Base-by-base conservation (phyloP, 352 stramenopile species). In the Elongisporangium undulatum region DNA sequence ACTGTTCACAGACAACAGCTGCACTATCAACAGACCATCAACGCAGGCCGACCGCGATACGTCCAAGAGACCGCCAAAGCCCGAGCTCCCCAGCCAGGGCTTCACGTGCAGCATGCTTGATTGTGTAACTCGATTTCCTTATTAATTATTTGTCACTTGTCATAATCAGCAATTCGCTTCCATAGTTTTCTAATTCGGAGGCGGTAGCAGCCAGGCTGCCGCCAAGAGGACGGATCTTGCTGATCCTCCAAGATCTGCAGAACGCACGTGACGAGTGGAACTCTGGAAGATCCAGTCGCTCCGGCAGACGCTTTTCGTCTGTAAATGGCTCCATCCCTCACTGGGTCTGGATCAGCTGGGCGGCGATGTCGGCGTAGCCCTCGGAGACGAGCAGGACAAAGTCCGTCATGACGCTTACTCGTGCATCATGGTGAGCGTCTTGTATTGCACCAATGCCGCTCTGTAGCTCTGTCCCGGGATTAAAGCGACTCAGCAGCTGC, bases 1-100 rank as follows among this genome's bases (percentile, higher is more conserved):
- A 83, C 70, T 10, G 49, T 85, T 1, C 68, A 76, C 15, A 67
- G 63, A 5, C 77, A 87, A 16, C 72, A 78, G 34, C 56, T 73
- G 38, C 66, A 66, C 24, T 83, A 82, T 56, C 63, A 72, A 0
- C 53, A 77, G 12, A 64, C 53, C 2, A 64, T 85, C 5, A 66
- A 87, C 9, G 63, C 75, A n/a, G 62, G 74, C 10, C 64, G 57
- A 10, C 57, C 67, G n/a, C 61, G 55, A n/a, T 26, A 51, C 26
- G 29, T 41, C 13, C 29, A 41, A 41, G 29, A 41, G 29, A 15
- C 29, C 2, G 4, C 29, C 4, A 41, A 41, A 15, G 29, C 29
- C 9, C 29, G 29, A 41, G 29, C 9, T n/a, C 1, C 29, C 9
- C 29, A 41, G 29, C 9, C 29, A 41, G 4, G 29, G 8, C 9